A percentile compares a stretch with the other conserved stretches of the same genome.
phyloP scores from a whole-genome alignment of 352 stramenopile species.

The Elongisporangium prolatum region DNA sequence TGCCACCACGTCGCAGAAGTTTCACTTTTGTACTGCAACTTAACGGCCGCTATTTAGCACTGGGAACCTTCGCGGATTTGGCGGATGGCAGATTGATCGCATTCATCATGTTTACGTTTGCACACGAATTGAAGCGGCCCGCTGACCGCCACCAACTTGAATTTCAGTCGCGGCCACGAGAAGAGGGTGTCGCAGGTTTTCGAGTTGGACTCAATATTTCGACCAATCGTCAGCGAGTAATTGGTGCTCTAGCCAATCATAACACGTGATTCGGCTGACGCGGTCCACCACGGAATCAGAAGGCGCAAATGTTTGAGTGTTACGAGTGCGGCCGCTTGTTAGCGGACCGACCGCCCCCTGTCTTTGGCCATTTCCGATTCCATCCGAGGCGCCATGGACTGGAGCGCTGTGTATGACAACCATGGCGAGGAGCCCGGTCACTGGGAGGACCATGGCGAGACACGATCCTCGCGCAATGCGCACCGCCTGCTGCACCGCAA shows the following conservation, averaged over 20 bases:
- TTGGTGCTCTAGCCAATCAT: background rate
- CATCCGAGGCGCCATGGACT: conserved; percentile 48
- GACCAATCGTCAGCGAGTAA: background rate
- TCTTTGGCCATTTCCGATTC: background rate
- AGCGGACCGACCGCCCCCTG: background rate
- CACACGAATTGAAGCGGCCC: background rate
- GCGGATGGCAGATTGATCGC: background rate
- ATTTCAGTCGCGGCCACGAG: background rate
- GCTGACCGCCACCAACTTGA: background rate
- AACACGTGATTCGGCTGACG: background rate
- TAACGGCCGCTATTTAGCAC: background rate
- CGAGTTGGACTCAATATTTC: background rate
- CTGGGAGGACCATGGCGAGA: conserved; percentile 71
- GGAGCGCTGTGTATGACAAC: conserved; percentile 74
- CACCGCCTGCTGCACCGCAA: conserved; percentile 64
- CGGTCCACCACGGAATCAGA: background rate
- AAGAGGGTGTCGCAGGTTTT: background rate
- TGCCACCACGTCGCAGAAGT: background rate
- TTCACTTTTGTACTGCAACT: background rate
- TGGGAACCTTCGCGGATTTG: background rate
- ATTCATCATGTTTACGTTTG: background rate
- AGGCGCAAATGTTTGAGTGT: background rate
- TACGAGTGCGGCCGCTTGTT: background rate
- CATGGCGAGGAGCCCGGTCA: conserved; percentile 51
- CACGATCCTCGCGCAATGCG: conserved; percentile 60